A percentile compares a stretch with the other conserved stretches of the same genome.
Evolutionary conservation across 805 yeast genomes (phyloP).

Genomic region (Blastobotrys chiropterorum): DNA sequence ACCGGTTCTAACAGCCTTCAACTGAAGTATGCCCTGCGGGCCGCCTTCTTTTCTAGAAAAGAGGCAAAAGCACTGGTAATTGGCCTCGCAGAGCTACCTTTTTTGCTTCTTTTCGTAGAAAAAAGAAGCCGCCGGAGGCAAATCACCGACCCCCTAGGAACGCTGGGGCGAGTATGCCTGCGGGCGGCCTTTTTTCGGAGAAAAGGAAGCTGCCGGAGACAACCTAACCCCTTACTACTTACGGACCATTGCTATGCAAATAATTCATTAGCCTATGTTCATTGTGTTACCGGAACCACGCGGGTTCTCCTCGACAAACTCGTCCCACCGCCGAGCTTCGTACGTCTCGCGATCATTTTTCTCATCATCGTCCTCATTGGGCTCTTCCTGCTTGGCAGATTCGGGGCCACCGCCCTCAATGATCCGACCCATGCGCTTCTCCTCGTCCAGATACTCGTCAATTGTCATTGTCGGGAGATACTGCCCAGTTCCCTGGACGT

Average conservation of each 20-base stretch:
- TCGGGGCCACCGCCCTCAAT: constrained; percentile 28
- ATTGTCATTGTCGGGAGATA: constrained; percentile 89
- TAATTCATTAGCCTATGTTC: constrained; percentile 44
- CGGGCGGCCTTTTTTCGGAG: not conserved
- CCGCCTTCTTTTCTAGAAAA: too few species aligned
- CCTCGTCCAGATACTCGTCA: constrained; percentile 85
- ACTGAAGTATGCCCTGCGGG: too few species aligned
- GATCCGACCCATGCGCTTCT: constrained; percentile 79
- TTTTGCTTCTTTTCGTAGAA: too few species aligned
- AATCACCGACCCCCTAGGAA: too few species aligned
- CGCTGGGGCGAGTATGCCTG: too few species aligned
- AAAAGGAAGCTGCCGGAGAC: not conserved
- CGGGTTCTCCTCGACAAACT: constrained; percentile 77
- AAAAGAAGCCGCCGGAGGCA: too few species aligned
- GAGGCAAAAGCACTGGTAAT: too few species aligned
- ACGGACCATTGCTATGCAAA: too few species aligned
- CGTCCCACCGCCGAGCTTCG: constrained; percentile 86
- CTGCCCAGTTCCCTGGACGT: constrained; percentile 90
- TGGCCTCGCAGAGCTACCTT: too few species aligned
- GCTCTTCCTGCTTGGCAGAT: constrained; percentile 31
- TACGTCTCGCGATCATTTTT: constrained; percentile 60
- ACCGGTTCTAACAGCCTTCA: too few species aligned
- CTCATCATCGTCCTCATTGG: constrained; percentile 58
- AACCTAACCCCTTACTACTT: too few species aligned
- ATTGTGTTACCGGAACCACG: constrained; percentile 88